Conservation (phyloP, 164 flowering plant genomes). For the Stephania cephalantha region DNA sequence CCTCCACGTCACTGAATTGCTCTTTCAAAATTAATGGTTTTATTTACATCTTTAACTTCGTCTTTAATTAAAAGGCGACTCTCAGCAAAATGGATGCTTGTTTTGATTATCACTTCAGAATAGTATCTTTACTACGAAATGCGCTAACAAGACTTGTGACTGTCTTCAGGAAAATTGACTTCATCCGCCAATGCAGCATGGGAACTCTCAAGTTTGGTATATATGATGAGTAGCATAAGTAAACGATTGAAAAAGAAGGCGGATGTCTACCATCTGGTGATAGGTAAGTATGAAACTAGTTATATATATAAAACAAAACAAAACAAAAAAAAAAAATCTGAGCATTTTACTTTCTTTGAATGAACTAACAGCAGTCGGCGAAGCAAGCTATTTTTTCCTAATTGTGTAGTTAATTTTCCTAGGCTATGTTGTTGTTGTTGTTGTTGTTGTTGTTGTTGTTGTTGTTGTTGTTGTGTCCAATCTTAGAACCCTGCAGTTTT, state of each 20-base stretch:
- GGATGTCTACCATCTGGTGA: constrained; percentile 37
- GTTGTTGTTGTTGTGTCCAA: too few relatives aligned
- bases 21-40: neutral
- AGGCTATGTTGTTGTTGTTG: too few relatives aligned
- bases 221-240: constrained; percentile 31
- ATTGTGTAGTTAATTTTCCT: too few relatives aligned
- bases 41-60: neutral
- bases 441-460: too few relatives aligned
- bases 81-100: neutral
- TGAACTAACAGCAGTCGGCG: neutral
- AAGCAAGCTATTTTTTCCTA: too few relatives aligned
- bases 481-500: neutral
- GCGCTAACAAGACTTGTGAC: neutral
- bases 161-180: constrained; percentile 30
- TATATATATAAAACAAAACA: too few relatives aligned
- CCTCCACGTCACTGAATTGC: constrained; percentile 21
- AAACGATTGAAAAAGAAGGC: constrained; percentile 34
- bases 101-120: neutral
- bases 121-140: neutral
- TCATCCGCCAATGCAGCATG: constrained; percentile 35
- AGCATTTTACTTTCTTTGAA: neutral
- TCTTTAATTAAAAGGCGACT: neutral
- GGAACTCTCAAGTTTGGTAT: constrained; percentile 54
- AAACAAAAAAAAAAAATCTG: too few relatives aligned
- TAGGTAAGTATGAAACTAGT: constrained; percentile 34